Evolutionary conservation across 2,329 filamentous ascomycete species (phyloP).

Genomic region (Blumeriella jaapii): DNA sequence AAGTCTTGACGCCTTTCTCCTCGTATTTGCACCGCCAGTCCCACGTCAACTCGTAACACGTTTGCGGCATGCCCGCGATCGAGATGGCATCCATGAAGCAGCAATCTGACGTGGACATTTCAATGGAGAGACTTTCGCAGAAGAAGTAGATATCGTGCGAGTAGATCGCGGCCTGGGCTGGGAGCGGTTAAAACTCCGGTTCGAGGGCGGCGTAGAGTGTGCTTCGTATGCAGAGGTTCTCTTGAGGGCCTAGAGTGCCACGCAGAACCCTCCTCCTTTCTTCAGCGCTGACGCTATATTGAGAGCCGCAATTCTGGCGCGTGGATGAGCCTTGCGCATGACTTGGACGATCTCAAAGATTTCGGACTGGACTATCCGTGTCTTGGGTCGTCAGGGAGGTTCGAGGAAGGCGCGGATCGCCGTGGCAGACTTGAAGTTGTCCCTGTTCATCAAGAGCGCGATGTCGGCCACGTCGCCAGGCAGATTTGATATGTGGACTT

Average conservation of each 20-base stretch:
- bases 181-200: conserved; percentile 27
- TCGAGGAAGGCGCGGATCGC: too few relatives aligned
- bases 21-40: conserved; percentile 17
- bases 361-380: conserved; percentile 40
- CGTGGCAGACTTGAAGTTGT: too few relatives aligned
- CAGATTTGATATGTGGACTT: too few relatives aligned
- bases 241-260: conserved; percentile 55
- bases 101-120: conserved; percentile 29
- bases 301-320: conserved; percentile 42
- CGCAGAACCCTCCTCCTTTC: conserved; percentile 54
- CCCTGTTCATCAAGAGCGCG: too few relatives aligned
- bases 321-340: conserved; percentile 24
- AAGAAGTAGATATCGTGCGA: conserved; percentile 44
- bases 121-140: conserved; percentile 38
- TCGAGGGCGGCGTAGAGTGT: conserved; percentile 39
- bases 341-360: conserved; percentile 43
- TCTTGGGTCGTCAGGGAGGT: too few relatives aligned
- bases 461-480: too few relatives aligned
- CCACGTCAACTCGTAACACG: conserved; percentile 3
- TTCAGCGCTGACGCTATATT: conserved; percentile 50
- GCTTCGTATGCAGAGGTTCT: conserved; percentile 54
- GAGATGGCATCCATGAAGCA: conserved; percentile 21
- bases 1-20: conserved; percentile 20
- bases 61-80: conserved; percentile 14
- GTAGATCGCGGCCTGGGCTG: conserved; percentile 30